Base-by-base conservation (phyloP, 768 basidiomycete species). In the Rhodotorula babjevae region DNA sequence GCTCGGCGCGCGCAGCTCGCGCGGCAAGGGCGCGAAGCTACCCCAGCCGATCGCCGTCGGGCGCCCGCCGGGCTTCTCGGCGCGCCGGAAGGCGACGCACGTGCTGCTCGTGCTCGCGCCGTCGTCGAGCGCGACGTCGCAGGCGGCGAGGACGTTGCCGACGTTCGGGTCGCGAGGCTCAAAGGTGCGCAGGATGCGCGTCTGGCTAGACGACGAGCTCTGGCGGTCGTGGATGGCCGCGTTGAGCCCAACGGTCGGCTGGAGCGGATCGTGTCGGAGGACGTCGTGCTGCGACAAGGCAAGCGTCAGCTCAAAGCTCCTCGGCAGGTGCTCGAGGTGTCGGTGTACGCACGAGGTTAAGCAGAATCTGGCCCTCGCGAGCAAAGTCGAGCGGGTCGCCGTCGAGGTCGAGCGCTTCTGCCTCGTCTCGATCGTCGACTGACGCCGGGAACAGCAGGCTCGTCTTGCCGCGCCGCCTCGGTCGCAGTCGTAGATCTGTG, bases 191-290 rank as follows among this genome's bases (percentile, higher is more conserved):
- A 31, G 23, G 50, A 68, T 62, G 21, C 73, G 58, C 18, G 36
- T 42, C 19, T 5, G 25, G 40, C 2, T 25, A 10, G 40, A 1
- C n/a, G 52, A 15, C 1, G 62, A 3, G 0, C 57, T 47, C 5
- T 36, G 36, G 12, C 55, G 50, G 3, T 46, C 52, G 15, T 47
- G 52, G 0, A 70, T 31, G 31, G 49, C n/a, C 2, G 74, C n/a
- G 59, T 70, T 64, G 36, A 76, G 62, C 29, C 52, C 44, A 18
- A 76, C 57, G 27, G 74, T 64, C 12, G 71, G 71, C n/a, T 72
- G 65, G 11, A 76, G 23, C 5, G 66, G 65, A 18, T 52, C 33
- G 42, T 29, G 23, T 6, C 71, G 71, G 2, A 55, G 29, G 18
- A 19, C n/a, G 15, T 47, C 19, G 55, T 61, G 52, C 72, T 68